Evolutionary conservation across 495 filamentous ascomycete species (phyloP), one percentile per base, ranked within the genome.

Genomic region (Lasiosphaeriaceae sp.): DNA sequence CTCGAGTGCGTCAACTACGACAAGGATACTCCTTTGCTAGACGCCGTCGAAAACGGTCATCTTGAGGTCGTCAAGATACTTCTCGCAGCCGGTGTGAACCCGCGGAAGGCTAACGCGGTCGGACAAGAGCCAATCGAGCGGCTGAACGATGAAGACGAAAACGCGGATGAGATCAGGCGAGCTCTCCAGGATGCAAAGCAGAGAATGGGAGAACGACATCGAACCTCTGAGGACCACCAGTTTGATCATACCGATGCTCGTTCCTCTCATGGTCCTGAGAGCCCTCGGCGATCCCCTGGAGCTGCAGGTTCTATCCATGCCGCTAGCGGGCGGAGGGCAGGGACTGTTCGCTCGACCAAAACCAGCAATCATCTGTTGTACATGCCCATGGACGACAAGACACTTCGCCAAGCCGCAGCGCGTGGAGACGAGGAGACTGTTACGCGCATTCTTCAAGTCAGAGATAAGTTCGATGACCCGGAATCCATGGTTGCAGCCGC

Each of bases 21-120:
- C 63, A 88, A 87, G 66, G 94, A 98, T 60, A 96, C 94, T 0
- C 95, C 94, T 19, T 78, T 98, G 31, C 88, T 97, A 43, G 94
- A 98, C 76, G 94, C 94, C 0, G 89, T 96, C 24, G 93, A 97
- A 62, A 97, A 97, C 65, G 88, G 90, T 1, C 90, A 97, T 65
- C 67, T 95, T 4, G 90, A 87, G n/a, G 91, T 97, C 11, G 90
- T 98, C 19, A 89, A 86, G 65, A 77, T 95, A 11, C 72, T 97
- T 24, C 80, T 98, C 9, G 83, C 87, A 31, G 89, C 89, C 21
- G 90, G 92, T 29, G 91, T 92, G 6, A 92, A 98, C 62, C 95
- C 94, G 19, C 86, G 89, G 43, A 87, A 88, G 55, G 82, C 90
- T 16, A 96, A 97, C 67, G 84, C 85, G 2, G 86, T 90, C 61